phyloP scores from a whole-genome alignment of 164 flowering plant species.

The Vitis vinifera region DNA sequence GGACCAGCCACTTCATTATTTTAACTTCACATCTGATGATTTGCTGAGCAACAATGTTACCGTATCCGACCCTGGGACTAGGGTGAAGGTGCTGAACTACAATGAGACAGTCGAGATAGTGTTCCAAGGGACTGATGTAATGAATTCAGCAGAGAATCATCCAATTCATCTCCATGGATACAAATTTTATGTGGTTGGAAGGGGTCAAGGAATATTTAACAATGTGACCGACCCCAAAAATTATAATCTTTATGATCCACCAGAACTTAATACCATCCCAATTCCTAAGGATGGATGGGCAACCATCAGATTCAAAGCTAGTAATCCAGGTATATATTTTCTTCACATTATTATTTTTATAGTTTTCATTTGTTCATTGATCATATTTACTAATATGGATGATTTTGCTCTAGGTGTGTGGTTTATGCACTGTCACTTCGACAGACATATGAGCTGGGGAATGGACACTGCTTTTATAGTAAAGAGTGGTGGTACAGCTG shows the following conservation, averaged over 20 bases:
- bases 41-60: background rate
- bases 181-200: slow-evolving; percentile 24
- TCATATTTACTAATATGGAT: background rate
- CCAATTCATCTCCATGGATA: slow-evolving; percentile 28
- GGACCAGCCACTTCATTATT: slow-evolving; percentile 1
- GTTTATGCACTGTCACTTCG: background rate
- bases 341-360: background rate
- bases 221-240: slow-evolving; percentile 9
- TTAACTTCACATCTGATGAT: slow-evolving; percentile 6
- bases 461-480: background rate
- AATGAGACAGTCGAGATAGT: slow-evolving; percentile 21
- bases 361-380: background rate
- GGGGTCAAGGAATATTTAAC: slow-evolving; percentile 17
- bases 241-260: slow-evolving; percentile 24
- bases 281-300: slow-evolving; percentile 21
- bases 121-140: slow-evolving; percentile 20
- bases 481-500: background rate
- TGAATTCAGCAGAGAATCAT: slow-evolving; percentile 9
- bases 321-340: slow-evolving; percentile 20
- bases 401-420: background rate
- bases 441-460: background rate
- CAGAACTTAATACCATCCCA: slow-evolving; percentile 15
- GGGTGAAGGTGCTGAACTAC: slow-evolving; percentile 11
- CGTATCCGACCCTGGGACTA: background rate
- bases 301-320: slow-evolving; percentile 17